Base-by-base conservation (phyloP, 352 stramenopile genomes). In the Globisporangium polare region DNA sequence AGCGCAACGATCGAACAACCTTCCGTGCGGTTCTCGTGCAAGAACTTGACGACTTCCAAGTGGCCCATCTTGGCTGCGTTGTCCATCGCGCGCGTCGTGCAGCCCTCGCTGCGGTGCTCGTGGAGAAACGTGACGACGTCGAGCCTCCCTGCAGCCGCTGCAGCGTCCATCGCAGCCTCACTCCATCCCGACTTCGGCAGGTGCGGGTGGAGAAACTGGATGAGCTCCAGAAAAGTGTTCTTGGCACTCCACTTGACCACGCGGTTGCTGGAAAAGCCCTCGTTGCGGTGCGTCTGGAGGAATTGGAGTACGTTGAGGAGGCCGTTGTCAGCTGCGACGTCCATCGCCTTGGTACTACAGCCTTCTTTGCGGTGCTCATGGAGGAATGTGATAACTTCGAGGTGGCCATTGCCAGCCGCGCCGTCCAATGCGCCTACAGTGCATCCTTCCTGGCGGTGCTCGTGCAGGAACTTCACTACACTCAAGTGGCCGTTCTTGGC, bases 171-270 rank as follows among this genome's bases (percentile, higher is more conserved):
- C 12, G 62, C 67, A 37, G 42, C 50, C 13, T 45, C 47, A 15
- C 62, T 67, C 24, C 49, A 66, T 0, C 66, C 57, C 45, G 68
- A 22, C 10, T 49, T 52, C 15, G 63, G 62, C 3, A 58, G 54
- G 15, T 74, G 31, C 29, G 52, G 31, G 20, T 74, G 53, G 17
- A 74, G 50, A 45, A 74, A 74, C 22, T 69, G 27, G 2, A 74
- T 53, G 5, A 74, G 24, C 1, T 58, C 63, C 5, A 71, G 45
- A 42, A 65, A 43, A 17, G 56, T 50, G 17, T 49, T 64, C 27
- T 43, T 64, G 1, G 49, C 35, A 15, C 27, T 58, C 58, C 47
- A 64, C 46, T 20, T 49, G 29, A 53, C 24, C 18, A 37, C 58
- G n/a, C 50, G 49, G 2, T 52, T 42, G n/a, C 7, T 54, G 26